A percentile compares a stretch with the other conserved stretches of the same genome.
phyloP scores from a whole-genome alignment of 176 grass and related monocot genomes.

The Elaeis guineensis region DNA sequence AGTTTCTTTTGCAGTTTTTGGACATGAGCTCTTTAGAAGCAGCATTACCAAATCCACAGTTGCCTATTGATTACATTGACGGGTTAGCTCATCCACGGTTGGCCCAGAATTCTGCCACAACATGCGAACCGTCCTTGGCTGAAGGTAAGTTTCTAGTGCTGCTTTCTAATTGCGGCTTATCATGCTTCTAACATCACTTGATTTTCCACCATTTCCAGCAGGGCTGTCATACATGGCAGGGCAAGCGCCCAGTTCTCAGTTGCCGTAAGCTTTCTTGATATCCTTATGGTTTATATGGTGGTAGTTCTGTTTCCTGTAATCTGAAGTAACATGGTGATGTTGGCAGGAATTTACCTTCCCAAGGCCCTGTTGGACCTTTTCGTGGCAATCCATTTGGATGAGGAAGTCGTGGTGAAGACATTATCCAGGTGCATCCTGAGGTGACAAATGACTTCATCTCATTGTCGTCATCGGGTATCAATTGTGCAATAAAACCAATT shows the following conservation, averaged over 20 bases:
- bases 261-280: constrained; percentile 44
- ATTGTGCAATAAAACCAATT: too few relatives aligned
- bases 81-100: constrained; percentile 38
- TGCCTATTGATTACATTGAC: constrained; percentile 25
- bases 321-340: constrained; percentile 9
- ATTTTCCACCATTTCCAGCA: constrained; percentile 33
- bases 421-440: not conserved
- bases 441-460: not conserved
- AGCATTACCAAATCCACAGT: constrained; percentile 42
- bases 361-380: constrained; percentile 44
- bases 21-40: constrained; percentile 68
- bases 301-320: constrained; percentile 1
- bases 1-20: constrained; percentile 53
- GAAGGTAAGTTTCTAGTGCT: constrained; percentile 34
- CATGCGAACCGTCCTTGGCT: constrained; percentile 41
- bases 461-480: too few relatives aligned
- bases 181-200: constrained; percentile 8
- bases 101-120: constrained; percentile 37
- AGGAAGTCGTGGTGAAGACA: not conserved
- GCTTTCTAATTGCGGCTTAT: not conserved
- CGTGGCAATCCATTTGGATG: constrained; percentile 81
- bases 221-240: constrained; percentile 37
- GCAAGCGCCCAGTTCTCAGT: constrained; percentile 35
- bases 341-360: constrained; percentile 45
- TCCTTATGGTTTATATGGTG: not conserved